Base-by-base conservation (phyloP, 139 green algal genomes). In the Tetradesmus lagerheimii region DNA sequence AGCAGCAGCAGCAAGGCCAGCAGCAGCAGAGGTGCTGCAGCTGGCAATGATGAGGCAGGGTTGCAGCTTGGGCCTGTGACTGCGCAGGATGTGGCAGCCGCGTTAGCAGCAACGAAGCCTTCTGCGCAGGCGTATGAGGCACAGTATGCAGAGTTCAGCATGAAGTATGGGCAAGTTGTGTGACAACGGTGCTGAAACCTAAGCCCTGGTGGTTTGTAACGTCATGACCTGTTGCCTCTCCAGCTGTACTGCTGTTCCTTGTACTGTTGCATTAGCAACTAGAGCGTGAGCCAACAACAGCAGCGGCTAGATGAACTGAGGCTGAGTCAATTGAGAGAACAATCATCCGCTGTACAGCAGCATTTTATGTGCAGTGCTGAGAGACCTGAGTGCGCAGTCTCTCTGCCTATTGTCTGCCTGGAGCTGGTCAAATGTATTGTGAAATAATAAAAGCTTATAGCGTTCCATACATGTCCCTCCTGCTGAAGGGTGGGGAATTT, bases 61-160 rank as follows among this genome's bases (percentile, higher is more conserved):
- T 3, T 77, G 31, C 89, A 95, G 90, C 86, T 97, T 43, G 92
- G 94, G 0, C 93, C 90, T 18, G 89, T 97, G 16, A 84, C 81
- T 1, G 15, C 92, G 4, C 79, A 79, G 14, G 95, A 98, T 75
- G 93, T 96, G 50, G 80, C 79, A 0, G 89, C 80, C 1, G 95
- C 95, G 0, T 50, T 96, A 66, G 47, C 85, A 15, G 90, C 93
- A 18, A 95, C 91, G 34, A 95, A 94, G 90, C 92, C 96, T 2
- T 90, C 83, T 5, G 92, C 93, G 0, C 80, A 89, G 39, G 71
- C 89, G 47, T 80, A 92, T 50, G 92, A 94, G 57, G 81, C 81
- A 6, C 85, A 92, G 83, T 95, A 95, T 77, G 53, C n/a, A 2
- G 12, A 83, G 29, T 95, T 95, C 82, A 93, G 76, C 5, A 88